A percentile compares a stretch with the other conserved stretches of the same genome.
These are phyloP conservation scores for Jackrogersella multiformis DNA, from an alignment of 495 filamentous ascomycete species.

Conservation along the genomic window DNA sequence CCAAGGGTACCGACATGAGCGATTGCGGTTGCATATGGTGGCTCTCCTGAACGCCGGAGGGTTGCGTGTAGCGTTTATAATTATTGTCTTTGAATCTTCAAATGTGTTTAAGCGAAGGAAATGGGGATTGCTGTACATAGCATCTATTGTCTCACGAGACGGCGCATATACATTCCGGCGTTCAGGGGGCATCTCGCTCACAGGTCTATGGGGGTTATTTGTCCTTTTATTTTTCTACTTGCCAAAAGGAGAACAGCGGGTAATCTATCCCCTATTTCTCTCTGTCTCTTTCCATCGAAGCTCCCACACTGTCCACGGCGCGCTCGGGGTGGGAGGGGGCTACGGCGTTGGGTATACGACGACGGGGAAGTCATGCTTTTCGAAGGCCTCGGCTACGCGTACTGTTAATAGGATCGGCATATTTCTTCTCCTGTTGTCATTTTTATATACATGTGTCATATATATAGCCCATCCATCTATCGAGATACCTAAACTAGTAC, in stretches of 20 bases:
- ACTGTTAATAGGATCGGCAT: slow-evolving; percentile 19
- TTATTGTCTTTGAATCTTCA: slow-evolving; percentile 18
- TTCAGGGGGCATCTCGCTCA: slow-evolving; percentile 28
- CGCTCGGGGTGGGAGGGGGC: not conserved
- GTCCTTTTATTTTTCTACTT: not conserved
- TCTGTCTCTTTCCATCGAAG: not conserved
- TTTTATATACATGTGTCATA: slow-evolving; percentile 8
- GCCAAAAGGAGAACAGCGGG: slow-evolving; percentile 8
- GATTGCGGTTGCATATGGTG: slow-evolving; percentile 52
- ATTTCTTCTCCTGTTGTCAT: slow-evolving; percentile 9
- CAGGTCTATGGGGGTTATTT: not conserved
- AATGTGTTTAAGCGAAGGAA: slow-evolving; percentile 20
- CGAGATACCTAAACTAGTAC: slow-evolving; percentile 11
- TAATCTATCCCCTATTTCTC: not conserved
- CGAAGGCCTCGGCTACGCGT: not conserved
- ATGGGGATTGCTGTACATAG: slow-evolving; percentile 37
- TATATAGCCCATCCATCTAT: slow-evolving; percentile 16
- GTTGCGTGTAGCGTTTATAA: slow-evolving; percentile 4
- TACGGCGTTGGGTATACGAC: slow-evolving; percentile 25
- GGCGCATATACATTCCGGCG: slow-evolving; percentile 36
- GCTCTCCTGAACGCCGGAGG: slow-evolving; percentile 34
- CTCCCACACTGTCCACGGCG: slow-evolving; percentile 7
- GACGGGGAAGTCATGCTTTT: not conserved
- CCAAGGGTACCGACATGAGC: slow-evolving; percentile 41
- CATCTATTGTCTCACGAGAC: slow-evolving; percentile 29